phyloP scores from a whole-genome alignment of 192 early-diverging fungal genomes.

The Helicostylum pulchrum region DNA sequence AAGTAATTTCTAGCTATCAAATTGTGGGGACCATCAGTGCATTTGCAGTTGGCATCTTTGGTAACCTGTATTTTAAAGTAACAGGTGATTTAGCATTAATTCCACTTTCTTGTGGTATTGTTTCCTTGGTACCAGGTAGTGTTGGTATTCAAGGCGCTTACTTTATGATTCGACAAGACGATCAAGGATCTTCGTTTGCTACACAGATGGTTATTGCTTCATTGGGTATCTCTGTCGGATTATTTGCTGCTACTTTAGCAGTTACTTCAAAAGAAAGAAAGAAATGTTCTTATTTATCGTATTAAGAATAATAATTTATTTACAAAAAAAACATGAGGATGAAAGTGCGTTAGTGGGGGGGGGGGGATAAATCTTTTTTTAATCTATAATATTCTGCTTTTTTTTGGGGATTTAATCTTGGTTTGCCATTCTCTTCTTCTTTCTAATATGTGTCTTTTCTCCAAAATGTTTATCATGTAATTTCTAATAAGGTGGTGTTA shows the following conservation, averaged over 20 bases:
- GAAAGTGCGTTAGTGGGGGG: not conserved
- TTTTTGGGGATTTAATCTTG: constrained; percentile 41
- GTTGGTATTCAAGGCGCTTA: constrained; percentile 38
- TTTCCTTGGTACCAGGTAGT: constrained; percentile 78
- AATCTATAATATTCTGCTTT: constrained; percentile 41
- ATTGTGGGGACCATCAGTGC: constrained; percentile 42
- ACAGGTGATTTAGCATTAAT: constrained; percentile 67
- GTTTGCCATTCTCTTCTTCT: constrained; percentile 48
- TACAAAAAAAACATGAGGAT: not conserved
- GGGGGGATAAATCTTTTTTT: not conserved
- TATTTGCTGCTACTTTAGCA: constrained; percentile 40
- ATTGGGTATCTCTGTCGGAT: constrained; percentile 39
- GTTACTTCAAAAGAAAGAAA: constrained; percentile 26
- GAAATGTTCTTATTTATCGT: constrained; percentile 6
- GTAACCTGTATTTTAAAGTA: constrained; percentile 37
- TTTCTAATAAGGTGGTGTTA: constrained; percentile 26
- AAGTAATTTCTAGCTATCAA: no score
- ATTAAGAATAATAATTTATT: constrained; percentile 1
- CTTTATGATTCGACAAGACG: constrained; percentile 23
- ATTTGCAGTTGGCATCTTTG: constrained; percentile 40
- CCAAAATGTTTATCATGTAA: constrained; percentile 52
- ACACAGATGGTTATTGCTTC: constrained; percentile 43
- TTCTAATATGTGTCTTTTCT: constrained; percentile 53
- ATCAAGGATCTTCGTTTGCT: constrained; percentile 33
- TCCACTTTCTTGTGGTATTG: constrained; percentile 76